Evolutionary conservation across 345 rosid genomes (phyloP), one percentile per base, ranked within the genome.

Genomic region (Aquilaria sinensis): DNA sequence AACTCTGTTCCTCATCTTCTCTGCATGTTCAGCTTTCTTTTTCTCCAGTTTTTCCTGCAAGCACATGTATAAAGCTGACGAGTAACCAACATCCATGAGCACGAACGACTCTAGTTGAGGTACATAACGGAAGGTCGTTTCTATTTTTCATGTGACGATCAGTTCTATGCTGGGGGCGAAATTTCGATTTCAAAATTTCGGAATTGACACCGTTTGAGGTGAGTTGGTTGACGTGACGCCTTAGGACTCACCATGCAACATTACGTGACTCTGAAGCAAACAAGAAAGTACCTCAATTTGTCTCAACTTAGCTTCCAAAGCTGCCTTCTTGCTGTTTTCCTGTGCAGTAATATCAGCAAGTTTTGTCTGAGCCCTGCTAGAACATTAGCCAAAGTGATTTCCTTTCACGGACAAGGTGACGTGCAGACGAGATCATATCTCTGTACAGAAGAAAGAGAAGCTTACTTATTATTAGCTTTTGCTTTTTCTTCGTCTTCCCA

Each of bases 311-410:
- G 96, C 90, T 78, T 91, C 99, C 34, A 72, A 31, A 50, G 84
- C 76, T 53, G 96, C 96, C 63, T 83, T 90, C 81, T 85, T 84
- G 75, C 78, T 87, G 76, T 84, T 91, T 74, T 94, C 99, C 99
- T 97, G 83, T 30, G 99, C 84, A 58, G 63, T 54, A 61, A 90
- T 80, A 52, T 60, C 78, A 9, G 92, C 83, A 2, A 81, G 63
- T 75, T 86, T 87, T 76, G 88, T 94, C 78, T 88, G 88, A 49
- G 97, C 85, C 77, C 99, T 94, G 83, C 66, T 53, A 70, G 71
- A 49, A 37, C 5, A 23, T 23, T 23, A 23, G 23, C 23, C 23
- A 50, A 9, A 37, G 43, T 37, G 8, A 9, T 37, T 37, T 37
- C 43, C 5, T 37, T 37, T 37, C 43, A 37, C 7, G 8, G 1